phyloP scores from a whole-genome alignment of 257 asterid genomes.

The Petrea volubilis region DNA sequence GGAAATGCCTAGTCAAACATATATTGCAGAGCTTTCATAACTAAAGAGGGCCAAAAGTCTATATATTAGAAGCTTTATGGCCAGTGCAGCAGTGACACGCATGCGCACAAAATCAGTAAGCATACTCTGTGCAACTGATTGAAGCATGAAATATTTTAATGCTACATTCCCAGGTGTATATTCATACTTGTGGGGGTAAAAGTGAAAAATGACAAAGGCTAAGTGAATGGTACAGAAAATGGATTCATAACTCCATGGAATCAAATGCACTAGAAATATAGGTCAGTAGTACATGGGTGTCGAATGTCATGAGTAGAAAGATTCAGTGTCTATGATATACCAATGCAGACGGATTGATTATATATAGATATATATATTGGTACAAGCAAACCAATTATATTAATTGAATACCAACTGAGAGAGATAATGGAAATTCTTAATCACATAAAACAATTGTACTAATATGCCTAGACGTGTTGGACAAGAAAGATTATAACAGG shows the following conservation, averaged over 20 bases:
- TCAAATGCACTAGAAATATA: too few relatives aligned
- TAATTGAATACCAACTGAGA: neutral
- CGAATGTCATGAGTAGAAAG: too few relatives aligned
- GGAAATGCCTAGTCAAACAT: neutral
- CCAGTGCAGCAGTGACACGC: neutral
- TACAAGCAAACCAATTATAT: too few relatives aligned
- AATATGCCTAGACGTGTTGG: too few relatives aligned
- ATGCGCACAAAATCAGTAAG: neutral
- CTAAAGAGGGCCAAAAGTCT: neutral
- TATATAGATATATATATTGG: too few relatives aligned
- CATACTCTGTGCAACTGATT: neutral
- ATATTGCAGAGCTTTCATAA: neutral
- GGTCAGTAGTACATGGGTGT: too few relatives aligned
- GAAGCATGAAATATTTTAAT: neutral
- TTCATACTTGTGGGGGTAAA: neutral
- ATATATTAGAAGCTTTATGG: too few relatives aligned
- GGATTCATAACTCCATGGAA: too few relatives aligned
- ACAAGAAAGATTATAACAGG: neutral
- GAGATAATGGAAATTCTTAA: neutral
- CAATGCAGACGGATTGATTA: too few relatives aligned
- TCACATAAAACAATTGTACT: neutral
- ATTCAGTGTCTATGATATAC: too few relatives aligned
- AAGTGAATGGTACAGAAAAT: neutral
- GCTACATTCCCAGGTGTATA: neutral
- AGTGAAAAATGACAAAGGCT: neutral